Conservation (phyloP, 2,329 filamentous ascomycete genomes). For the Colletotrichum liaoningense region DNA sequence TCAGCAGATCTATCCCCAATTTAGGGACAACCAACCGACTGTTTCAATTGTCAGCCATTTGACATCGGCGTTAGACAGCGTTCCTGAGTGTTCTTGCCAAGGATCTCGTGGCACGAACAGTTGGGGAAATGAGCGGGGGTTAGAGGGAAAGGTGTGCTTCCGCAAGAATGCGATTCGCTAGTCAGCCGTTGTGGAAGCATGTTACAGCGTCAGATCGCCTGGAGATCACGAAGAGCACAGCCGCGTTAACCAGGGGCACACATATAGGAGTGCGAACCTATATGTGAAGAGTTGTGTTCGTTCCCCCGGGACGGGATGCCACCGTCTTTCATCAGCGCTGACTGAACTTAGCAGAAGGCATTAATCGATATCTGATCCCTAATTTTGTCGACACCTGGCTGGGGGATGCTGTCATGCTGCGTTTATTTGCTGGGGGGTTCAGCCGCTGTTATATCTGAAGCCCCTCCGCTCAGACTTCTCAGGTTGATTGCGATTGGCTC, state of each 20-base stretch:
- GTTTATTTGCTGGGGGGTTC: not conserved
- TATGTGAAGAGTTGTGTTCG: not conserved
- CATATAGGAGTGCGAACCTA: not conserved
- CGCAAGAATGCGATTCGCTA: conserved; percentile 27
- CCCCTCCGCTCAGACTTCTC: not conserved
- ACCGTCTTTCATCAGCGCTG: conserved; percentile 10
- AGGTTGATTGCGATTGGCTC: conserved; percentile 6
- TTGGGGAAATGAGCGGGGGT: conserved; percentile 18
- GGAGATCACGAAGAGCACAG: conserved; percentile 23
- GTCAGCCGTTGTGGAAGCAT: conserved; percentile 8
- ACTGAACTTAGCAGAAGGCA: not conserved
- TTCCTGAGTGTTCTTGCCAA: not conserved
- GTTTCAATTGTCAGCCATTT: conserved; percentile 32
- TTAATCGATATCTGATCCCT: not conserved
- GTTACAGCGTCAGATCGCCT: conserved; percentile 26
- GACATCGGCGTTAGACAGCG: conserved; percentile 22
- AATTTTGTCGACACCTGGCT: not conserved
- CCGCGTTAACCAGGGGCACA: conserved; percentile 5
- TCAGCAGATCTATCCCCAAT: conserved; percentile 11
- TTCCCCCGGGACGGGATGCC: not conserved
- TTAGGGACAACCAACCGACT: conserved; percentile 7
- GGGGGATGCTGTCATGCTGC: not conserved
- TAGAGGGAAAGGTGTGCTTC: not conserved
- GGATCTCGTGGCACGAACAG: conserved; percentile 26
- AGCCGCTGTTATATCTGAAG: not conserved